Percentiles rank a stretch among this genome's conserved stretches.
phyloP scores from a whole-genome alignment of 495 filamentous ascomycete species.

The Daldinia grandis region DNA sequence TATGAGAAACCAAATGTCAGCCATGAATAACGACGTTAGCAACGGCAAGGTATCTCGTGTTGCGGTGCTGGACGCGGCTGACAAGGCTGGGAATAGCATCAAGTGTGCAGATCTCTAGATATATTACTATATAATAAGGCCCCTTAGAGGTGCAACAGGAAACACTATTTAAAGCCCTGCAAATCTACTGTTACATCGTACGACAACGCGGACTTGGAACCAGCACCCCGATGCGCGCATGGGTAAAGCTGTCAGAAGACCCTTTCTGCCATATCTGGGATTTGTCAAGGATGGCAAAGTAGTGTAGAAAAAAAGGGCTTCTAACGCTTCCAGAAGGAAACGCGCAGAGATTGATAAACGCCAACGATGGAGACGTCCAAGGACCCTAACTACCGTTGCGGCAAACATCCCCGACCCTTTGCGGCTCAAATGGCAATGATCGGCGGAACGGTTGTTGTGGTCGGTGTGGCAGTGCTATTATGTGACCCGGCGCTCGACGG shows the following conservation, averaged over 20 bases:
- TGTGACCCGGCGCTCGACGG: conserved; percentile 27
- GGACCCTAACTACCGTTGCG: conserved; percentile 33
- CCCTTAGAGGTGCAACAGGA: conserved; percentile 6
- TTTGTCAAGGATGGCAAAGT: conserved; percentile 5
- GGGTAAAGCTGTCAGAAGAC: conserved; percentile 18
- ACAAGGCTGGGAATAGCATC: conserved; percentile 40
- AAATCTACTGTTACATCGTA: conserved; percentile 40
- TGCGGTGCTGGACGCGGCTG: conserved; percentile 20
- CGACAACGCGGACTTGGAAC: conserved; percentile 9
- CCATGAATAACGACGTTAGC: conserved; percentile 4
- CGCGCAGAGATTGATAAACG: conserved; percentile 24
- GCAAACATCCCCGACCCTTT: conserved; percentile 30
- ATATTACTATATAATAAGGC: conserved; percentile 26
- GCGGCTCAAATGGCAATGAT: conserved; percentile 35
- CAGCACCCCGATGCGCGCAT: background rate
- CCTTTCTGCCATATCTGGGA: conserved; percentile 30
- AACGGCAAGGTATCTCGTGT: conserved; percentile 33
- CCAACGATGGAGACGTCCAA: conserved; percentile 20
- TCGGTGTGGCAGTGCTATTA: conserved; percentile 42
- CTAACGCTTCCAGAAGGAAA: conserved; percentile 35
- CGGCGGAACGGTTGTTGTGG: conserved; percentile 26
- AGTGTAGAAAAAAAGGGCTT: conserved; percentile 3
- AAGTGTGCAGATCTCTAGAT: conserved; percentile 29
- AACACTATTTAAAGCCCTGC: conserved; percentile 18
- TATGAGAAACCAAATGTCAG: conserved; percentile 16